These are phyloP conservation scores for Endoconidiophora laricicola DNA, from an alignment of 2,329 filamentous ascomycete genomes.

Conservation along the genomic window DNA sequence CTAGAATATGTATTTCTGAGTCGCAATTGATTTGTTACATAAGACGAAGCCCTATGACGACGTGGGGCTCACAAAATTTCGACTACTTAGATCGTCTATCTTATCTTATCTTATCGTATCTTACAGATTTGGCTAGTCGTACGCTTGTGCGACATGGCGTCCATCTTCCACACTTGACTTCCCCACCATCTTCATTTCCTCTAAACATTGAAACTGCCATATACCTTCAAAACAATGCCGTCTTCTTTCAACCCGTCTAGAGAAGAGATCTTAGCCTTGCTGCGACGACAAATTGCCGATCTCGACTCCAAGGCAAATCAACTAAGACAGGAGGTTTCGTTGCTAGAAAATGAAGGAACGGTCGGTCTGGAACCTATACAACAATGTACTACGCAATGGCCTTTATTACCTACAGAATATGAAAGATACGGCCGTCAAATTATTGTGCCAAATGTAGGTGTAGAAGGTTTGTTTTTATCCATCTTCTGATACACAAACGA, in stretches of 20 bases:
- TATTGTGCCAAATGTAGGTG: conserved; percentile 67
- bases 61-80: conserved; percentile 6
- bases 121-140: not conserved
- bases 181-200: not conserved
- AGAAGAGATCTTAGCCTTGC: conserved; percentile 24
- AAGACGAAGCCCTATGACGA: no score
- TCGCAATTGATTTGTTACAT: no score
- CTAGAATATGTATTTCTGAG: no score
- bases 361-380: not conserved
- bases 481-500: not conserved
- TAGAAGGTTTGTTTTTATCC: conserved; percentile 40
- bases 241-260: conserved; percentile 17
- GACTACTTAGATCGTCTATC: not conserved
- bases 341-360: not conserved
- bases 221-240: no score
- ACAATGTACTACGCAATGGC: conserved; percentile 39
- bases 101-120: conserved; percentile 3
- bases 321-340: not conserved
- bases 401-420: conserved; percentile 57
- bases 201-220: no score
- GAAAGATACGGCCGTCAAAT: conserved; percentile 79
- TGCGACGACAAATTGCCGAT: not conserved
- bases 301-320: not conserved
- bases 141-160: conserved; percentile 9
- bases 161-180: not conserved